Conservation (phyloP, 192 early-diverging fungal genomes). For the Backusella liffmaniae region DNA sequence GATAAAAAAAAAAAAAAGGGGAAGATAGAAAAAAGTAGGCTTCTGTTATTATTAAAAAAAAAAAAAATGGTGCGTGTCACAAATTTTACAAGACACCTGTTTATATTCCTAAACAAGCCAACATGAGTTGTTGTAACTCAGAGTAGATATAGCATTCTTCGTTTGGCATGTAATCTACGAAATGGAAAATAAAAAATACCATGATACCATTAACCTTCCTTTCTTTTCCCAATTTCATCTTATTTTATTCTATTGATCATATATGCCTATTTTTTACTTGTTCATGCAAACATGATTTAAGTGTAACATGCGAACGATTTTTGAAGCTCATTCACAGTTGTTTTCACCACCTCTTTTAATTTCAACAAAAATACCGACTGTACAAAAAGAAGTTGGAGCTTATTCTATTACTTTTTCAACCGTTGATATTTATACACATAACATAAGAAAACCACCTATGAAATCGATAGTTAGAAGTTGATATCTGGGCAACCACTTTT, state of each 20-base stretch:
- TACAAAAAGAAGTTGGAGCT: neutral
- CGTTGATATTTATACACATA: neutral
- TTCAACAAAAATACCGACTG: neutral
- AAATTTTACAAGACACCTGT: neutral
- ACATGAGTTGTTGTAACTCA: neutral
- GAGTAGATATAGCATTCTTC: neutral
- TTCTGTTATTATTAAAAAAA: neutral
- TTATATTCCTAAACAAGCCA: neutral
- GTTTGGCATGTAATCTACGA: neutral
- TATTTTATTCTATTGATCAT: neutral
- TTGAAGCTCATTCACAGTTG: neutral
- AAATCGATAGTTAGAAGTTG: neutral
- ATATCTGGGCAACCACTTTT: neutral
- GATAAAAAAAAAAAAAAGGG: neutral
- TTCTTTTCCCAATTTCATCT: neutral
- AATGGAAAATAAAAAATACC: neutral
- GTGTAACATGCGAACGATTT: neutral
- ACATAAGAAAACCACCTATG: neutral
- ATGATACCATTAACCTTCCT: neutral
- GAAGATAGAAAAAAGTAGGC: neutral
- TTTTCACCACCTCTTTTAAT: neutral
- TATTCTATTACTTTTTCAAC: slow-evolving; percentile 4
- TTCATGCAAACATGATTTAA: neutral
- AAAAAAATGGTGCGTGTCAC: neutral
- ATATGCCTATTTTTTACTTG: neutral